Percentiles rank a stretch among this genome's conserved stretches.
Conservation (phyloP, 2,329 filamentous ascomycete genomes). For the Diaporthe ampelina region DNA sequence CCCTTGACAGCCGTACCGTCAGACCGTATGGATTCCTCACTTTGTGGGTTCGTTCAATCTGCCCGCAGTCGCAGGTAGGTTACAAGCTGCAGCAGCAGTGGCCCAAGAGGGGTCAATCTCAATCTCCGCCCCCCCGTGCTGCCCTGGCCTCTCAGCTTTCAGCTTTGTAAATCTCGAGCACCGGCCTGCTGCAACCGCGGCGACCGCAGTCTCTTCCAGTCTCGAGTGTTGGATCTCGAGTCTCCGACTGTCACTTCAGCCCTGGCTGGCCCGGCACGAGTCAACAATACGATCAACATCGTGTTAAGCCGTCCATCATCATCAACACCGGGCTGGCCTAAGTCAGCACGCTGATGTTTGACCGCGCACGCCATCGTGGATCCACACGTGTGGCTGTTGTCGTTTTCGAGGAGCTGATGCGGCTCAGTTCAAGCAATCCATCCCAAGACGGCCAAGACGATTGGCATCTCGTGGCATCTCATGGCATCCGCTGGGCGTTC, state of each 20-base stretch:
- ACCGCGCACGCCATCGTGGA: slow-evolving; percentile 15
- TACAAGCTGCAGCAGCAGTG: background rate
- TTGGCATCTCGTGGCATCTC: slow-evolving; percentile 32
- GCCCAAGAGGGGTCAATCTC: slow-evolving; percentile 19
- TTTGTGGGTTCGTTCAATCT: slow-evolving; percentile 26
- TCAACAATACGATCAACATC: slow-evolving; percentile 27
- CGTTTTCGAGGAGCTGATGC: slow-evolving; percentile 1
- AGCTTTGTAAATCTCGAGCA: background rate
- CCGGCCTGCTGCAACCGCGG: background rate
- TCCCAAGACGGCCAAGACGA: slow-evolving; percentile 29
- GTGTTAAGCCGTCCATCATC: slow-evolving; percentile 22
- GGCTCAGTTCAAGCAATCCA: slow-evolving; percentile 28
- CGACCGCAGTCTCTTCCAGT: background rate
- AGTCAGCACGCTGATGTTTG: background rate
- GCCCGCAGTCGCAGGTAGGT: slow-evolving; percentile 22
- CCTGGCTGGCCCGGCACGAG: slow-evolving; percentile 5
- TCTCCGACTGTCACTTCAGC: background rate
- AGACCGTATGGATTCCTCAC: slow-evolving; percentile 6
- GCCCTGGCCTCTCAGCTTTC: slow-evolving; percentile 9
- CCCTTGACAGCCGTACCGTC: background rate
- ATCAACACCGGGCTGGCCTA: background rate
- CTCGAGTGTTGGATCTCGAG: background rate
- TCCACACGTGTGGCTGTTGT: background rate
- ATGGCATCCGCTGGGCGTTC: slow-evolving; percentile 18
- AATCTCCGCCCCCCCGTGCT: slow-evolving; percentile 22